phyloP scores from a whole-genome alignment of 257 asterid species.

The Gentiana macrophylla region DNA sequence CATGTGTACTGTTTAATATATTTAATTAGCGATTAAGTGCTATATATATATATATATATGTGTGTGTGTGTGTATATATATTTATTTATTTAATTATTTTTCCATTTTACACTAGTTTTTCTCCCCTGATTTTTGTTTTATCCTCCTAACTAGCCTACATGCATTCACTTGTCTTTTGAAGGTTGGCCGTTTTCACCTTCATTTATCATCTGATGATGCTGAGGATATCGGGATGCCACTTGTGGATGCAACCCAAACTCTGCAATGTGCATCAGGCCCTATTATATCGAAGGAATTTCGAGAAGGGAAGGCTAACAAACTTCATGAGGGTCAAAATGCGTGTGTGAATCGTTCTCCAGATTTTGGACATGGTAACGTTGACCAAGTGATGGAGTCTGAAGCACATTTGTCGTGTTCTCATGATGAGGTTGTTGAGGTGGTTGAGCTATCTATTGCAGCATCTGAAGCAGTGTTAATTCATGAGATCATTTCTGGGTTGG shows the following conservation, averaged over 20 bases:
- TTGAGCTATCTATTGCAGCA: slow-evolving; percentile 70
- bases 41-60: too few relatives aligned
- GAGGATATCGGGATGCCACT: slow-evolving; percentile 19
- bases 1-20: too few relatives aligned
- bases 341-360: slow-evolving; percentile 17
- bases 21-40: too few relatives aligned
- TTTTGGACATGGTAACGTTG: slow-evolving; percentile 15
- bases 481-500: slow-evolving; percentile 33
- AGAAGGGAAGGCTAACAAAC: slow-evolving; percentile 18
- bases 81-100: too few relatives aligned
- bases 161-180: slow-evolving; percentile 19
- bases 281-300: slow-evolving; percentile 14
- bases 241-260: slow-evolving; percentile 23
- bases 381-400: slow-evolving; percentile 21
- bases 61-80: too few relatives aligned
- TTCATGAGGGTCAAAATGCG: slow-evolving; percentile 11
- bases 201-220: slow-evolving; percentile 37
- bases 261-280: slow-evolving; percentile 6
- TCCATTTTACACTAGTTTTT: too few relatives aligned
- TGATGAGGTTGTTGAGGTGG: slow-evolving; percentile 26
- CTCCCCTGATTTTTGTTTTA: too few relatives aligned
- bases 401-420: slow-evolving; percentile 21
- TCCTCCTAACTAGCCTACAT: too few relatives aligned
- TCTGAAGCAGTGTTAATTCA: slow-evolving; percentile 79
- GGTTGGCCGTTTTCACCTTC: slow-evolving; percentile 53